A percentile compares a stretch with the other conserved stretches of the same genome.
phyloP scores from a whole-genome alignment of 208 protist species.

The Leishmania lainsoni region DNA sequence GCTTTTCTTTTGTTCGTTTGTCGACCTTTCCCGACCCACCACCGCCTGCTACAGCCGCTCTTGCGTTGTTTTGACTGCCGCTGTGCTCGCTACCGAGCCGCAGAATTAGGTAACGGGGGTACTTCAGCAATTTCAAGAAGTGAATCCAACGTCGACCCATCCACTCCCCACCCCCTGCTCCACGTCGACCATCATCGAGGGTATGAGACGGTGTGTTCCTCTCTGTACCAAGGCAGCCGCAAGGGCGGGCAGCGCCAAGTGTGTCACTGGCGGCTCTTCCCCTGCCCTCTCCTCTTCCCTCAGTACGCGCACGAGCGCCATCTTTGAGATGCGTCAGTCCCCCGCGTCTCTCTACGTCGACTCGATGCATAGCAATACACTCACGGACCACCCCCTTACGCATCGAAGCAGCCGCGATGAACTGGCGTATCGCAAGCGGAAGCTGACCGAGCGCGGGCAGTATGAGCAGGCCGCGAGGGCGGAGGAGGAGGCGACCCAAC shows the following conservation, averaged over 20 bases:
- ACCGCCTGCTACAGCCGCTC: neutral
- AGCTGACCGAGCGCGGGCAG: constrained; percentile 82
- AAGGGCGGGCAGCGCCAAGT: constrained; percentile 3
- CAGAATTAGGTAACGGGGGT: too few relatives aligned
- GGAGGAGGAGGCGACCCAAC: constrained; percentile 72
- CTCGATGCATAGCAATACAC: constrained; percentile 89
- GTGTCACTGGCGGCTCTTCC: constrained; percentile 2
- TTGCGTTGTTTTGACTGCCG: neutral
- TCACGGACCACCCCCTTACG: constrained; percentile 83
- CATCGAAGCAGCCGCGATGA: constrained; percentile 83
- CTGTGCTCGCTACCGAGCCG: neutral
- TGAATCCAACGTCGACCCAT: neutral
- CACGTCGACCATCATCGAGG: neutral
- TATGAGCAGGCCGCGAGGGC: constrained; percentile 76
- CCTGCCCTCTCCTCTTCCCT: constrained; percentile 8
- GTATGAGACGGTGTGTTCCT: constrained; percentile 25
- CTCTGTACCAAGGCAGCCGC: constrained; percentile 23
- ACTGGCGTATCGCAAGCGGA: constrained; percentile 81
- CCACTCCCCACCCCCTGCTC: neutral
- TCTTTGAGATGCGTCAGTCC: constrained; percentile 78
- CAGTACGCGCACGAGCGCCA: constrained; percentile 35
- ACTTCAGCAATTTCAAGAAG: neutral
- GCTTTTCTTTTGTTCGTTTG: neutral
- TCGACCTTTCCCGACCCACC: neutral
- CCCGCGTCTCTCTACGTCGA: constrained; percentile 79